Evolutionary conservation across 2,329 filamentous ascomycete species (phyloP).

Genomic region (Neopestalotiopsis sp.): DNA sequence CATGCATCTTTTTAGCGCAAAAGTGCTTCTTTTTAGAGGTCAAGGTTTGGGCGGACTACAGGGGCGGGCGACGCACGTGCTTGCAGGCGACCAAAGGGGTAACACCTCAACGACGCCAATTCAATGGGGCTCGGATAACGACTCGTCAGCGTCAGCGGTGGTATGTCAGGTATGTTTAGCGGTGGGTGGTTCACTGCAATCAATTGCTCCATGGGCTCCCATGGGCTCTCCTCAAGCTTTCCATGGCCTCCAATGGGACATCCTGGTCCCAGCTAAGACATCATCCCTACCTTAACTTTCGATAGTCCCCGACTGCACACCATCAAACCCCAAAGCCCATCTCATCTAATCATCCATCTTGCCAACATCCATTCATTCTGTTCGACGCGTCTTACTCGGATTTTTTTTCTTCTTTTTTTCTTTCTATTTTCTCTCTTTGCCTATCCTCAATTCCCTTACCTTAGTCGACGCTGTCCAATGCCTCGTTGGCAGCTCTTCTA

Average conservation of each 20-base stretch:
- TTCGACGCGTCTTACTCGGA: background rate
- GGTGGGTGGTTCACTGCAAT: background rate
- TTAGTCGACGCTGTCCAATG: background rate
- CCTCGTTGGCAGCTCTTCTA: background rate
- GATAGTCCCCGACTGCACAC: background rate
- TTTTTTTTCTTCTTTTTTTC: too few species aligned
- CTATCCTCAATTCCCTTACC: background rate
- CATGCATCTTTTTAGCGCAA: too few species aligned
- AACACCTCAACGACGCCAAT: background rate
- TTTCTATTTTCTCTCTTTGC: background rate
- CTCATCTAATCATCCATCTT: background rate
- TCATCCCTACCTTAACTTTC: conserved; percentile 14
- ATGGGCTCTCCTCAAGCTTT: background rate
- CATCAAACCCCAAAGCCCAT: background rate
- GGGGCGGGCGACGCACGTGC: background rate
- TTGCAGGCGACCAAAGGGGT: background rate
- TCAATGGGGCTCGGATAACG: background rate
- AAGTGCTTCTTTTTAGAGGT: background rate
- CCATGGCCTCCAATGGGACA: background rate
- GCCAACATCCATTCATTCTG: background rate
- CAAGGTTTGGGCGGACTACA: background rate
- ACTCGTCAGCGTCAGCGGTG: background rate
- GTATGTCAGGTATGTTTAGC: background rate
- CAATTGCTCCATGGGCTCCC: background rate
- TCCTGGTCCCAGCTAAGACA: conserved; percentile 12